Base-by-base conservation (phyloP, 2,329 filamentous ascomycete species). In the Parastagonospora nodorum region DNA sequence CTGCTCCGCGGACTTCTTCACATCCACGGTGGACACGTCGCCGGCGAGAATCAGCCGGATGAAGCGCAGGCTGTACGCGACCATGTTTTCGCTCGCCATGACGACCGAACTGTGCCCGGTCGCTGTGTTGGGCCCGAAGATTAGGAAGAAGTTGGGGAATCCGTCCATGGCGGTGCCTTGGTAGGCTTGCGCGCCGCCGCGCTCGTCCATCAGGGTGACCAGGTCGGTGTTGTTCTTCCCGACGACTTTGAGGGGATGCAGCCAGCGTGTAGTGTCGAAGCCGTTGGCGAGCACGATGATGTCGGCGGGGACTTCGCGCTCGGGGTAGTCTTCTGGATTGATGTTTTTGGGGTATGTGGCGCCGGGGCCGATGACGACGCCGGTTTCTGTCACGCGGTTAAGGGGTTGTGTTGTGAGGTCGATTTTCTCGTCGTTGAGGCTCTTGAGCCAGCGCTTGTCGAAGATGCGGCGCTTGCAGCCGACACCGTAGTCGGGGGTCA, bases 1-100 rank as follows among this genome's bases (percentile, higher is more conserved):
- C 93, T 57, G 86, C 83, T 63, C 82, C 77, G 50, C 96, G 80
- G 73, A 97, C 96, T 73, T 92, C 86, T 63, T 83, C 78, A 64
- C 90, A 89, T 77, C 97, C 88, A 80, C 92, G 94, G 69, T 94
- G 88, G 69, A 94, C 92, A 52, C 94, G 90, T 62, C 88, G 88
- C 93, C 92, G 95, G 78, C 97, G 90, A 54, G 92, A 14, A 86
- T 74, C 2, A 81, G 80, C 59, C 78, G 78, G 57, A 88, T 80
- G 55, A 88, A 78, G 0, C 82, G 82, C 8, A 88, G 64, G 0
- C 80, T 78, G 64, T 82, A 86, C 52, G 85, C 82, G 57, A 86
- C 74, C 63, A 80, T 80, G 63, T 87, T 87, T 58, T 88, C 85
- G 4, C 77, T 76, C 0, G 84, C 81, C 61, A 87, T 77, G 39